Evolutionary conservation across 257 asterid species (phyloP).

Genomic region (Capsicum chinense): DNA sequence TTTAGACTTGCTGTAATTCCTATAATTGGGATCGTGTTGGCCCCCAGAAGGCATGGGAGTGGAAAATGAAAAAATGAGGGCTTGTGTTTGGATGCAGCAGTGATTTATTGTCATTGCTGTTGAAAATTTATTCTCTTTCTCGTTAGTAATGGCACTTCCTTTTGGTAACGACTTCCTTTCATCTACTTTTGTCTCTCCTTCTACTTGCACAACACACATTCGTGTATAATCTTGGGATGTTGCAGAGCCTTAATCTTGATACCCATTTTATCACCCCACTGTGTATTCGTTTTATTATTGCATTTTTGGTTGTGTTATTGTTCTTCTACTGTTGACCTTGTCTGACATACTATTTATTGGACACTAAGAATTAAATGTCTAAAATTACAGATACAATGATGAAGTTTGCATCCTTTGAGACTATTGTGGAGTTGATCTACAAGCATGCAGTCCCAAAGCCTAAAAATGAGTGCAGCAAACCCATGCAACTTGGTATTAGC

Average conservation of each 20-base stretch:
- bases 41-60: neutral
- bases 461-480: constrained; percentile 75
- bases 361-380: neutral
- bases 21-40: neutral
- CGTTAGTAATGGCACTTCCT: neutral
- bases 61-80: constrained; percentile 13
- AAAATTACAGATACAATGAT: constrained; percentile 79
- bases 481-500: constrained; percentile 84
- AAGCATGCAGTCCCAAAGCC: constrained; percentile 79
- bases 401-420: constrained; percentile 91
- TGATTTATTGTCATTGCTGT: neutral
- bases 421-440: constrained; percentile 72
- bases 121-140: neutral
- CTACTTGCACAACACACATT: neutral
- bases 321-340: neutral
- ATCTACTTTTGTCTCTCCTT: neutral
- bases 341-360: constrained; percentile 16
- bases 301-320: neutral
- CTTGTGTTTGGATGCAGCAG: constrained; percentile 15
- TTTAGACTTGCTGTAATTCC: neutral
- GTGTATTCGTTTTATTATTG: neutral
- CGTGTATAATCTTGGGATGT: neutral
- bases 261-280: neutral
- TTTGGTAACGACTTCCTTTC: neutral
- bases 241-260: neutral